Evolutionary conservation across 495 filamentous ascomycete genomes (phyloP), one percentile per base, ranked within the genome.

Genomic region (Podospora didyma): DNA sequence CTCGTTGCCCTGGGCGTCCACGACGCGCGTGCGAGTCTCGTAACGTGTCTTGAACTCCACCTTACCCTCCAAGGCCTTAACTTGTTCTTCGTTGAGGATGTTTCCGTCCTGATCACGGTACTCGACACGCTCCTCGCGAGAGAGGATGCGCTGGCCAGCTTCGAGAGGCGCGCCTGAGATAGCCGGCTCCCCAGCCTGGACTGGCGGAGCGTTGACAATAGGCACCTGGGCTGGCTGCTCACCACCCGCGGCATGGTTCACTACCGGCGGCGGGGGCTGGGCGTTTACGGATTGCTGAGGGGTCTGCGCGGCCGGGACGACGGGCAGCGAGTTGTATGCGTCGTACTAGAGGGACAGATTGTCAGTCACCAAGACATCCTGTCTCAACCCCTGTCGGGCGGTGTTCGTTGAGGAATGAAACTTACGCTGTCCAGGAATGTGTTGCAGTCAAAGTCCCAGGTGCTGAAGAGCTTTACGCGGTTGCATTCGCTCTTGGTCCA

Each of bases 361-460:
- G 5, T 7, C 39, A 17, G 4, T 9, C 39, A 42, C 39, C 12
- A 14, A 0, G 2, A 37, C 17, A 22, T 7, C 57, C 9, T 51
- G 26, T 28, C 20, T 66, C 73, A 48, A 46, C 59, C 26, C 59
- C 64, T 68, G 34, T 59, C 69, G 46, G 68, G 69, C 54, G 73
- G 67, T 35, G 54, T 56, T 58, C 63, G 68, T 65, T 68, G 60
- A 57, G 60, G 54, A 24, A 61, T 54, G 24, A 9, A 41, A 86
- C 89, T 90, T 87, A 96, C 92, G 70, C 85, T 85, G 62, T 84
- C 86, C 64, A 88, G 77, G 78, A 98, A 98, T 58, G 79, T 90
- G 67, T 92, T 93, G 79, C 94, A 98, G 71, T 97, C 94, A 78
- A 90, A 97, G 68, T 98, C 94, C 94, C 94, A 98, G 12, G 83